phyloP scores from a whole-genome alignment of 441 rosid genomes.

The Syzygium syzygioides region DNA sequence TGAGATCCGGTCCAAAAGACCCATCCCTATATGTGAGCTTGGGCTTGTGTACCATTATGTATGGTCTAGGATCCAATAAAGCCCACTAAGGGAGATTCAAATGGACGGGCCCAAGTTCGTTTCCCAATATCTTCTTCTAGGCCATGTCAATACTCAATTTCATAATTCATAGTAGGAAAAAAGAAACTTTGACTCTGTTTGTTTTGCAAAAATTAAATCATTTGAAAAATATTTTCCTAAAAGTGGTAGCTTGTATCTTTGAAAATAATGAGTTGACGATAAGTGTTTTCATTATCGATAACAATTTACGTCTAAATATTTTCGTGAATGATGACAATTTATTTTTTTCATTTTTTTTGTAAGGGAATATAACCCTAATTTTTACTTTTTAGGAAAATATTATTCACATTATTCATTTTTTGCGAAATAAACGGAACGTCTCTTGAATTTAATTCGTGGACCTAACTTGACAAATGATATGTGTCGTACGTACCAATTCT shows the following conservation, averaged over 20 bases:
- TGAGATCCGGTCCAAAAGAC: not conserved
- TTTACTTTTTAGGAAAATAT: too few relatives aligned
- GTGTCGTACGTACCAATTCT: not conserved
- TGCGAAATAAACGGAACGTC: too few relatives aligned
- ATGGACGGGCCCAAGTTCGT: not conserved
- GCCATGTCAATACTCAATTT: not conserved
- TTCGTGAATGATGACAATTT: too few relatives aligned
- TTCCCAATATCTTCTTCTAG: not conserved
- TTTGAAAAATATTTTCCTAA: too few relatives aligned
- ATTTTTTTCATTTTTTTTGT: too few relatives aligned
- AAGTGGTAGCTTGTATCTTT: too few relatives aligned
- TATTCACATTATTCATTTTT: too few relatives aligned
- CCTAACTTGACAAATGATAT: not conserved
- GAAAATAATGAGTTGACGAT: too few relatives aligned
- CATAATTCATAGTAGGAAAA: not conserved
- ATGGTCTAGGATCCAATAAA: not conserved
- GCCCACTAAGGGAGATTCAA: not conserved
- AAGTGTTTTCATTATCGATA: too few relatives aligned
- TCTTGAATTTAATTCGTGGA: not conserved
- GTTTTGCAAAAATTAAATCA: too few relatives aligned
- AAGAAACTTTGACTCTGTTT: not conserved
- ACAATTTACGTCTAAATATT: too few relatives aligned
- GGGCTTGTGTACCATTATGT: not conserved
- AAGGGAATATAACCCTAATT: too few relatives aligned
- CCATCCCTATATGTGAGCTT: not conserved